Base-by-base conservation (phyloP, 176 grass and related monocot species). In the Poa annua region DNA sequence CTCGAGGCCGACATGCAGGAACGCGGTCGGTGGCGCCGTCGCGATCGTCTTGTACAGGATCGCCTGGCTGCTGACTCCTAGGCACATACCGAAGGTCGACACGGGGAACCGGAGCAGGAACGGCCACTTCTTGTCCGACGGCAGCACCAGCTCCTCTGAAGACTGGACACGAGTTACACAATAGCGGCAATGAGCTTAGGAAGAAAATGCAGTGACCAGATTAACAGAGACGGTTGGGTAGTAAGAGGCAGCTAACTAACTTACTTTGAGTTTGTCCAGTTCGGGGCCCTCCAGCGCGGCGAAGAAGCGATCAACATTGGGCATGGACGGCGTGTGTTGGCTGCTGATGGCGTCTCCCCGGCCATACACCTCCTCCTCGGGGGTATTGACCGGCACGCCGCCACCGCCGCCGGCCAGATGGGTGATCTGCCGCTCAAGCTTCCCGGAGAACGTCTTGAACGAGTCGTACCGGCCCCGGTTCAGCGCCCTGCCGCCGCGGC, bases 31-130 rank as follows among this genome's bases (percentile, higher is more conserved):
- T 12, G 85, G 38, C n/a, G 96, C 91, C 20, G 89, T 95, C 13
- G 89, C 86, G 39, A 95, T 66, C 19, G 82, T 90, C 88, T 95
- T 98, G 85, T 89, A 98, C 41, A 98, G 80, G 34, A 98, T 98
- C 5, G 96, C 96, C 83, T 98, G 93, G 89, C 96, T 98, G 87
- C 91, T 92, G 9, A 93, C 72, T 34, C 93, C 96, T 12, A 98
- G 92, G 77, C 93, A 90, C 24, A 98, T 98, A 84, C 93, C 96
- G 64, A 98, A 98, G 1, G 93, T 73, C 0, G 92, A 91, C 9
- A 98, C 79, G 0, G 93, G 96, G 68, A 98, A 98, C 16, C 96
- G 89, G 14, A 98, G 91, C 53, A 98, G 80, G 80, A 98, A 98
- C 74, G 92, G 96, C 96, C 96, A 98, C 11, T 83, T 88, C 83